Conservation (phyloP, 2,329 filamentous ascomycete species). For the Dactylellina leptospora region DNA sequence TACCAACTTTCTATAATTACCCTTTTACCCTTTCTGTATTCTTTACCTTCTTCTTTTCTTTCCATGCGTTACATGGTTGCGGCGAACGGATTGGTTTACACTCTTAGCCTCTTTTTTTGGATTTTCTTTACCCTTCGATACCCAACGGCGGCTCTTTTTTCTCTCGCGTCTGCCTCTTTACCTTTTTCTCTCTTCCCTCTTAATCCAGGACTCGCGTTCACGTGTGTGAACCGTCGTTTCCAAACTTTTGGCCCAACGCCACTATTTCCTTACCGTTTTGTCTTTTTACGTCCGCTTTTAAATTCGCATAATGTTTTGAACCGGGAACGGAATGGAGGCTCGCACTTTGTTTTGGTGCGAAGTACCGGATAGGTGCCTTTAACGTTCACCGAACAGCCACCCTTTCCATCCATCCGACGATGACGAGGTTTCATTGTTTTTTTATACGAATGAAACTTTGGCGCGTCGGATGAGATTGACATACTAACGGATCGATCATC, state of each 20-base stretch:
- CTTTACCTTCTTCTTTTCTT: conserved; percentile 6
- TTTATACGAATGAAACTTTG: too few species aligned
- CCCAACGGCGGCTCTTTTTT: conserved; percentile 39
- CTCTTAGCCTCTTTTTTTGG: conserved; percentile 4
- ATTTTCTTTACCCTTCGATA: conserved; percentile 17
- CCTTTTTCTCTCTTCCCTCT: conserved; percentile 2
- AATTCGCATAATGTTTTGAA: conserved; percentile 22
- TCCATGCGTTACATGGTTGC: conserved; percentile 17
- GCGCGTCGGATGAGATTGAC: too few species aligned
- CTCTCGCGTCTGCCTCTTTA: background rate
- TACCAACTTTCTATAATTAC: conserved; percentile 4
- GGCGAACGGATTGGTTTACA: conserved; percentile 33
- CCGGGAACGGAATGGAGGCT: conserved; percentile 43
- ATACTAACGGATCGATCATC: conserved; percentile 51
- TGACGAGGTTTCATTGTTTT: too few species aligned
- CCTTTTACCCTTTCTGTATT: background rate
- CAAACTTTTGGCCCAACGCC: conserved; percentile 23
- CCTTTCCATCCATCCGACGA: too few species aligned
- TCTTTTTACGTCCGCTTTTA: background rate
- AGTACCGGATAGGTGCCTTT: conserved; percentile 48
- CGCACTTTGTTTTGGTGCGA: background rate
- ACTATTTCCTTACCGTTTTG: conserved; percentile 15
- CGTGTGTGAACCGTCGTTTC: background rate
- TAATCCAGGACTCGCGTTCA: background rate
- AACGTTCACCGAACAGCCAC: conserved; percentile 47